Conservation (phyloP, 2,329 filamentous ascomycete genomes). For the Thielaviopsis punctulata region DNA sequence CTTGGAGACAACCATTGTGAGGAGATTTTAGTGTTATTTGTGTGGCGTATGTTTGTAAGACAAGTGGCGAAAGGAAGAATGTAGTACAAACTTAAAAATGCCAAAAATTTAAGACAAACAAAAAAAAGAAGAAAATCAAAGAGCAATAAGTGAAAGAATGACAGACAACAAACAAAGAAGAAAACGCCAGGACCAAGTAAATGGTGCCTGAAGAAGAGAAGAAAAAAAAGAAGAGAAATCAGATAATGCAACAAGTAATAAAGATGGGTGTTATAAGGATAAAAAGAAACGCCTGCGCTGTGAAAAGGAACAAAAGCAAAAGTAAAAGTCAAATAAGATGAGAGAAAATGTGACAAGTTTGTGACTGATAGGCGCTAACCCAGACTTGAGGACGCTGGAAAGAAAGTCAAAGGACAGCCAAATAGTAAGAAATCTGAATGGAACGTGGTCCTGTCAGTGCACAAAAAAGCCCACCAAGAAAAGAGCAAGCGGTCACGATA, state of each 20-base stretch:
- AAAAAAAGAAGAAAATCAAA: not conserved
- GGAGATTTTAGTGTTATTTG: not conserved
- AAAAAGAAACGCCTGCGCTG: not conserved
- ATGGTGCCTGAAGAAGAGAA: not conserved
- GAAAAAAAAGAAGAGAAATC: not conserved
- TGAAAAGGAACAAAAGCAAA: not conserved
- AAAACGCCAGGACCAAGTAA: not conserved
- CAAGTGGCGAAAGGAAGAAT: not conserved
- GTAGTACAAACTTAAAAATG: not conserved
- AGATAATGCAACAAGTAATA: not conserved
- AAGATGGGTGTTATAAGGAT: not conserved
- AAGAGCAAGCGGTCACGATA: not conserved
- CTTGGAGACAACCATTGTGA: constrained; percentile 29
- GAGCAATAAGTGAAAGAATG: not conserved
- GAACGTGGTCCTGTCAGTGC: not conserved
- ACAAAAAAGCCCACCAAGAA: not conserved
- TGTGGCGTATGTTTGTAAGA: not conserved
- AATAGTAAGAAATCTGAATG: not conserved
- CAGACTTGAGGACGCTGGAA: not conserved
- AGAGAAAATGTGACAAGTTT: not conserved
- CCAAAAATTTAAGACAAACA: not conserved
- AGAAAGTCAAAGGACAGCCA: not conserved
- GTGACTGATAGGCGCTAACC: not conserved
- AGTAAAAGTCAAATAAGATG: not conserved
- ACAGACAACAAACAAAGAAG: not conserved